Evolutionary conservation across 2,329 filamentous ascomycete species (phyloP).

Genomic region (Alternaria longipes): DNA sequence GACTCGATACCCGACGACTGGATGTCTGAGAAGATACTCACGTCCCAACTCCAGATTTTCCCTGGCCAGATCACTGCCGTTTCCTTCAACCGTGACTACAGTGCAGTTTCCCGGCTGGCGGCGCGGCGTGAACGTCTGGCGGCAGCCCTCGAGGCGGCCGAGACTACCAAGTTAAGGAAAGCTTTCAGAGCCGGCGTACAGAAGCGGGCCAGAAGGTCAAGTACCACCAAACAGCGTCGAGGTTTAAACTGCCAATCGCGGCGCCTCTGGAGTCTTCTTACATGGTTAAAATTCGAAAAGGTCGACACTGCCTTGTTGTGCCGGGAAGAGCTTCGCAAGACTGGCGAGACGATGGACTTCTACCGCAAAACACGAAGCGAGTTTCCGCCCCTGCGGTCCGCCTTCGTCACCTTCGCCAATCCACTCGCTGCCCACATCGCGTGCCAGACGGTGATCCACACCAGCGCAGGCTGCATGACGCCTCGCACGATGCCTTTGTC

Average conservation of each 20-base stretch:
- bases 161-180: constrained; percentile 13
- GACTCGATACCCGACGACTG: constrained; percentile 19
- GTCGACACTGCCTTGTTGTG: constrained; percentile 5
- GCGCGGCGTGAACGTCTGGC: constrained; percentile 4
- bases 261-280: background rate
- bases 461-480: constrained; percentile 15
- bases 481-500: constrained; percentile 10
- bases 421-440: constrained; percentile 12
- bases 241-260: background rate
- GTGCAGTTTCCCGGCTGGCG: constrained; percentile 4
- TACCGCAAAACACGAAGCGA: background rate
- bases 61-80: constrained; percentile 11
- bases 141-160: constrained; percentile 4
- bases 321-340: constrained; percentile 11
- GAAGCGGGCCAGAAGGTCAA: background rate
- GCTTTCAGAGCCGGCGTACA: background rate
- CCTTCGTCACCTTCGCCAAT: constrained; percentile 21
- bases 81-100: constrained; percentile 20
- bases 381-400: constrained; percentile 8
- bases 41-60: constrained; percentile 18
- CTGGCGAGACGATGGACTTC: constrained; percentile 10
- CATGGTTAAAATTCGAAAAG: constrained; percentile 10
- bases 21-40: constrained; percentile 17
- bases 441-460: constrained; percentile 21
- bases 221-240: background rate